Base-by-base conservation (phyloP, 1,139 yeast genomes). In the Geotrichum candidum region DNA sequence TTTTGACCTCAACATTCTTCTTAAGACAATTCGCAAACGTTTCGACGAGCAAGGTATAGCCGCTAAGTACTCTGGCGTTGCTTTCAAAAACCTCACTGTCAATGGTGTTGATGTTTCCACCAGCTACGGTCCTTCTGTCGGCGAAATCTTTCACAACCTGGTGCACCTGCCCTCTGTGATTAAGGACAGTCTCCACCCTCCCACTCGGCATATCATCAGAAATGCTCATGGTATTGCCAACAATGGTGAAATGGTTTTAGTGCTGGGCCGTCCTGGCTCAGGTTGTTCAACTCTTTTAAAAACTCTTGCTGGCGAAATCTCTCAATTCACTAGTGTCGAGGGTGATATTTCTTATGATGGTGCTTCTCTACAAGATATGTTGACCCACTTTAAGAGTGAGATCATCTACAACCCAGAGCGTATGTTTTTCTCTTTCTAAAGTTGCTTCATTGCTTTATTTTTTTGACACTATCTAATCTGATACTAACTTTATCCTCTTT, bases 401-500 rank as follows among this genome's bases (percentile, higher is more conserved):
- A 78, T 84, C 64, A 76, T 84, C 57, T 84, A 84, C 73, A 81
- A 81, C 70, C 84, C 87, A 0, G 87, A 84, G 56, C 58, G 65
- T 63, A 61, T 41, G 65, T 61, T 15, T 50, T 51, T 64, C 23
- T 56, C 64, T 59, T 1, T 80, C 77, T 11, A 18, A 18, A 18
- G 18, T 18, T 18, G 18, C 27, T 25, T 4, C 27, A 3, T 4
- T 25, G 27, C 27, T 73, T 5, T 85, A 83, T 35, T 78, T 85
- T 63, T 72, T 67, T 22, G 72, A 74, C 23, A 77, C 79, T 65
- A 84, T 76, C 70, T 77, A 87, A 68, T 87, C 88, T 66, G 87
- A 84, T 63, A 87, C 85, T 51, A 79, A 84, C 22, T 85, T 84
- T 74, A 82, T 82, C 64, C 87, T 88, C 13, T 90, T 85, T 71